phyloP scores from a whole-genome alignment of 345 rosid species.

The Zanthoxylum bungeanum region DNA sequence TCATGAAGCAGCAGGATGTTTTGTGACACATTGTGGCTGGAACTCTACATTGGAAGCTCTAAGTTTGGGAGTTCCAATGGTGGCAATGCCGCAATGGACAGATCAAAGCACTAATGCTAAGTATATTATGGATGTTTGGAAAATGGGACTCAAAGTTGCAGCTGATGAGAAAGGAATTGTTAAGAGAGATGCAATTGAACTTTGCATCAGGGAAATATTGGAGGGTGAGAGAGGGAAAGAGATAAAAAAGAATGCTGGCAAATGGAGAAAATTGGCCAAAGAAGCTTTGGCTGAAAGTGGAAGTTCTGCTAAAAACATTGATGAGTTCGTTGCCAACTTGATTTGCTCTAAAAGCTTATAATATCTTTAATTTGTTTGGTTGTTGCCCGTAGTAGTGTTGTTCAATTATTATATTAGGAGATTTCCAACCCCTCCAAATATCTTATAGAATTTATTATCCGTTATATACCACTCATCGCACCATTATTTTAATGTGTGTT shows the following conservation, averaged over 20 bases:
- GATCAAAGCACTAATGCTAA: slow-evolving; percentile 29
- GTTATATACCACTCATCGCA: too few relatives aligned
- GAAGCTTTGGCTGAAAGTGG: slow-evolving; percentile 40
- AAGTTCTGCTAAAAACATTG: slow-evolving; percentile 44
- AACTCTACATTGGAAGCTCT: slow-evolving; percentile 31
- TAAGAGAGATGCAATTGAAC: slow-evolving; percentile 39
- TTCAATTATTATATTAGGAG: too few relatives aligned
- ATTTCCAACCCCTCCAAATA: too few relatives aligned
- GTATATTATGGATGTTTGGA: slow-evolving; percentile 41
- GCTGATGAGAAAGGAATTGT: slow-evolving; percentile 28
- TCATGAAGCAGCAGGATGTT: slow-evolving; percentile 43
- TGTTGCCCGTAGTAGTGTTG: too few relatives aligned
- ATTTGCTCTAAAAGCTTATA: not conserved
- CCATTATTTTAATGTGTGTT: too few relatives aligned
- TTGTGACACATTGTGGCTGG: slow-evolving; percentile 56
- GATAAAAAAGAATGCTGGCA: slow-evolving; percentile 35
- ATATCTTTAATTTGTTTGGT: not conserved
- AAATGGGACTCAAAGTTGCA: slow-evolving; percentile 28
- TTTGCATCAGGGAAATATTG: slow-evolving; percentile 50
- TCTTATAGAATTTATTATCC: too few relatives aligned
- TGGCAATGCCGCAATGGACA: slow-evolving; percentile 29
- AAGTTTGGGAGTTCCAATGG: slow-evolving; percentile 24
- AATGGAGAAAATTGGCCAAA: slow-evolving; percentile 46
- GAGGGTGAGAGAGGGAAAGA: slow-evolving; percentile 40
- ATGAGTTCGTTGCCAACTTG: slow-evolving; percentile 13